phyloP scores from a whole-genome alignment of 1,284 basidiomycete genomes.

The Leccinum pachyderme region DNA sequence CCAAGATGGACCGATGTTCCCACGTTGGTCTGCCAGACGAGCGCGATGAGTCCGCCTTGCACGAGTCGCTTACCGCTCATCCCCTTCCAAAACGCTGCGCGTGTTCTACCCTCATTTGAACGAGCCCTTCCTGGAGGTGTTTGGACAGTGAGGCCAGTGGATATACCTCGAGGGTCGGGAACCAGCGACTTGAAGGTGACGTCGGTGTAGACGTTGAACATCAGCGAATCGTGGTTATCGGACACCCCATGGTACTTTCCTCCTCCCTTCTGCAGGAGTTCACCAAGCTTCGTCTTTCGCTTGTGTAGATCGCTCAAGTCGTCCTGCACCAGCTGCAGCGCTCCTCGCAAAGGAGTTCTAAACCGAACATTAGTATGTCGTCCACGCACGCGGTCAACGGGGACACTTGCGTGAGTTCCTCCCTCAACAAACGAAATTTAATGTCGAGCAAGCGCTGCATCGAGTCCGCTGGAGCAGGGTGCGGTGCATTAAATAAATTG shows the following conservation, averaged over 20 bases:
- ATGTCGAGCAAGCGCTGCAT: slow-evolving; percentile 66
- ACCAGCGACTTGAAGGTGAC: slow-evolving; percentile 41
- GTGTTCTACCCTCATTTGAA: slow-evolving; percentile 30
- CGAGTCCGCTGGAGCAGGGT: slow-evolving; percentile 51
- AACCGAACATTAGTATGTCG: background rate
- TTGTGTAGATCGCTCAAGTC: slow-evolving; percentile 36
- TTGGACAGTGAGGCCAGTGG: slow-evolving; percentile 43
- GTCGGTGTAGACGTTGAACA: slow-evolving; percentile 59
- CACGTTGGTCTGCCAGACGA: slow-evolving; percentile 42
- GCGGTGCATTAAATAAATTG: slow-evolving; percentile 56
- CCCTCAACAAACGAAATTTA: slow-evolving; percentile 68
- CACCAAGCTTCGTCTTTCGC: slow-evolving; percentile 32
- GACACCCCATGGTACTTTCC: slow-evolving; percentile 44
- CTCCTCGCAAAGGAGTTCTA: slow-evolving; percentile 51
- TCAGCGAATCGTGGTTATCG: slow-evolving; percentile 42
- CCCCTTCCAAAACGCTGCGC: slow-evolving; percentile 52
- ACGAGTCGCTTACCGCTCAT: slow-evolving; percentile 51
- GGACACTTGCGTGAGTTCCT: slow-evolving; percentile 58
- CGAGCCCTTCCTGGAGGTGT: slow-evolving; percentile 55
- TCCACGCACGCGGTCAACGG: background rate
- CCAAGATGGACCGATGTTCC: slow-evolving; percentile 47
- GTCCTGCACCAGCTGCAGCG: slow-evolving; percentile 44
- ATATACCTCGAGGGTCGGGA: slow-evolving; percentile 49
- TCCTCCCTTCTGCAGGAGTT: slow-evolving; percentile 41
- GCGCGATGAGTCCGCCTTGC: slow-evolving; percentile 55